Percentiles rank a stretch among this genome's conserved stretches.
phyloP scores from a whole-genome alignment of 805 yeast genomes.

The Zygosaccharomyces lentus region DNA sequence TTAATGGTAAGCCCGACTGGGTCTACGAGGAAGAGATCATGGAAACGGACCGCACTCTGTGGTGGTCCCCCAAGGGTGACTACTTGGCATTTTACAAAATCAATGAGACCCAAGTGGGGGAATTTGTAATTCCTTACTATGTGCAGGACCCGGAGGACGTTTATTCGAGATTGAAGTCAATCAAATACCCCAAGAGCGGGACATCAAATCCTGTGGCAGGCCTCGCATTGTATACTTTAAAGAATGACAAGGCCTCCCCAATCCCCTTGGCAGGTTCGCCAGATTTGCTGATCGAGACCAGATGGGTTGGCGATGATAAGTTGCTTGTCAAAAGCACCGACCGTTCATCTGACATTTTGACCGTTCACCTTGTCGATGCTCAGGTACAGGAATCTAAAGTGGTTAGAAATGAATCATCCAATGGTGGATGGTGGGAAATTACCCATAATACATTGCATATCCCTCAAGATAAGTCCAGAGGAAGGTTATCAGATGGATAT shows the following conservation, averaged over 20 bases:
- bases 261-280: conserved; percentile 44
- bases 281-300: conserved; percentile 58
- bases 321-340: conserved; percentile 56
- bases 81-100: conserved; percentile 59
- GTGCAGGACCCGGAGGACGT: conserved; percentile 49
- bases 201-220: conserved; percentile 65
- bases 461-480: conserved; percentile 44
- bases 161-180: conserved; percentile 56
- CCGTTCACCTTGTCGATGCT: conserved; percentile 53
- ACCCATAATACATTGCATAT: conserved; percentile 57
- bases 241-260: conserved; percentile 32
- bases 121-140: conserved; percentile 69
- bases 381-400: conserved; percentile 33
- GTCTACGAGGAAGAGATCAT: conserved; percentile 84
- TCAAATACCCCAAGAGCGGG: conserved; percentile 87
- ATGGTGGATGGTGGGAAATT: conserved; percentile 75
- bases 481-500: conserved; percentile 60
- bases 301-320: conserved; percentile 59
- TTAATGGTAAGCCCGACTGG: conserved; percentile 90
- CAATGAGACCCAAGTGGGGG: conserved; percentile 71
- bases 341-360: conserved; percentile 62
- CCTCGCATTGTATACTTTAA: conserved; percentile 43
- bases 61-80: conserved; percentile 85
- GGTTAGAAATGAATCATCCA: conserved; percentile 46
- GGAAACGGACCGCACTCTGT: conserved; percentile 61